A percentile compares a stretch with the other conserved stretches of the same genome.
Conservation (phyloP, 169 alveolate genomes). For the Cryptosporidium canis region DNA sequence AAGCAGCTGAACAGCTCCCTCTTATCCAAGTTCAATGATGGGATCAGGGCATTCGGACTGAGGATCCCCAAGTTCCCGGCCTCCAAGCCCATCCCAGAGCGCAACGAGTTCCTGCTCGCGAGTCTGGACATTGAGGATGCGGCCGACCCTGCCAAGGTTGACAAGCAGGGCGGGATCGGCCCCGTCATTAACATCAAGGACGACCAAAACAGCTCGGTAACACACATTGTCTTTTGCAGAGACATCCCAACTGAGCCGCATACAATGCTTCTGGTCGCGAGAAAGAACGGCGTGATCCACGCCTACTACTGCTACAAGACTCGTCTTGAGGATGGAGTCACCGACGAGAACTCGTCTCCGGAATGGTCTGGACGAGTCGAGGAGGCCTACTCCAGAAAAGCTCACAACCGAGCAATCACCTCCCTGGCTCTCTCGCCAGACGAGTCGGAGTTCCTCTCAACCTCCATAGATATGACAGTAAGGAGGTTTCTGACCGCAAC, state of each 20-base stretch:
- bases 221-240: conserved; percentile 83
- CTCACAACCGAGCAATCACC: conserved; percentile 82
- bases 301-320: conserved; percentile 79
- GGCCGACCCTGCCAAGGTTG: not conserved
- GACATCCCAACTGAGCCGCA: conserved; percentile 80
- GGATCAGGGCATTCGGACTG: conserved; percentile 57
- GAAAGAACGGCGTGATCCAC: conserved; percentile 83
- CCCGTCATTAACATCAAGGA: conserved; percentile 68
- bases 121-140: conserved; percentile 21
- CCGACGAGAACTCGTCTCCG: conserved; percentile 70
- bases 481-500: conserved; percentile 86
- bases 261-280: conserved; percentile 85
- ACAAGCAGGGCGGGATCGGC: conserved; percentile 27
- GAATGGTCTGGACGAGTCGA: conserved; percentile 77
- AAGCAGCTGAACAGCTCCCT: conserved; percentile 22
- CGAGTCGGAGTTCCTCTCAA: conserved; percentile 79
- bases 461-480: conserved; percentile 87
- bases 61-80: conserved; percentile 27
- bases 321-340: conserved; percentile 49
- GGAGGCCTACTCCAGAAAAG: conserved; percentile 74
- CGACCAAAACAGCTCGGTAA: conserved; percentile 79
- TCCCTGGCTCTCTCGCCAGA: conserved; percentile 85
- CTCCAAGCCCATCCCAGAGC: not conserved
- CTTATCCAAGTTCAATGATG: conserved; percentile 62
- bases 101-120: conserved; percentile 24